Conservation (phyloP, 2,329 filamentous ascomycete genomes). For the Sporothrix globosa region DNA sequence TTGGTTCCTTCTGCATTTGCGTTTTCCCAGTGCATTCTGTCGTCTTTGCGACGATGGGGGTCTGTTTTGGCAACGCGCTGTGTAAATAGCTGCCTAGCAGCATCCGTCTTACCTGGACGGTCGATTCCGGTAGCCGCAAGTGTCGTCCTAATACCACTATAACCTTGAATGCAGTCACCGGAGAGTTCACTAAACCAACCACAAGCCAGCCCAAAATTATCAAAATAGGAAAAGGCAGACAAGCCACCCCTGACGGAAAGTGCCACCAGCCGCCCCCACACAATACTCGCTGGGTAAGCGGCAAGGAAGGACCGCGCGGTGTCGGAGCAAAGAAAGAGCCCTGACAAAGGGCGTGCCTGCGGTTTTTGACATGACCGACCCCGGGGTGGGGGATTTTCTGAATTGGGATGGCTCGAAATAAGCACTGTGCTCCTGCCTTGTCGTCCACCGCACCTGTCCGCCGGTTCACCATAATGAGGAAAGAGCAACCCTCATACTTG, state of each 20-base stretch:
- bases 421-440: slow-evolving; percentile 7
- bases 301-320: neutral
- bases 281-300: neutral
- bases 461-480: slow-evolving; percentile 2
- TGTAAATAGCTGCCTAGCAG: neutral
- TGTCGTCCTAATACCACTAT: neutral
- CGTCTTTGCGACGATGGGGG: slow-evolving; percentile 15
- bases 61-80: neutral
- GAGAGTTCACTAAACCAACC: neutral
- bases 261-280: slow-evolving; percentile 12
- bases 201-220: neutral
- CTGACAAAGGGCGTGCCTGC: neutral
- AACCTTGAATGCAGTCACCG: neutral
- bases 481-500: neutral
- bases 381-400: neutral
- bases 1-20: slow-evolving; percentile 30
- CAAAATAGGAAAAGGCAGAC: neutral
- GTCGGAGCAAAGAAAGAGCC: neutral
- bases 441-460: neutral
- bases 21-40: slow-evolving; percentile 20
- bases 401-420: neutral
- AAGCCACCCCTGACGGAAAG: neutral
- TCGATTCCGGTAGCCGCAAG: neutral
- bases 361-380: slow-evolving; percentile 14
- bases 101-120: neutral